These are phyloP conservation scores for Poa annua DNA, from an alignment of 176 grass and related monocot genomes.

Conservation along the genomic window DNA sequence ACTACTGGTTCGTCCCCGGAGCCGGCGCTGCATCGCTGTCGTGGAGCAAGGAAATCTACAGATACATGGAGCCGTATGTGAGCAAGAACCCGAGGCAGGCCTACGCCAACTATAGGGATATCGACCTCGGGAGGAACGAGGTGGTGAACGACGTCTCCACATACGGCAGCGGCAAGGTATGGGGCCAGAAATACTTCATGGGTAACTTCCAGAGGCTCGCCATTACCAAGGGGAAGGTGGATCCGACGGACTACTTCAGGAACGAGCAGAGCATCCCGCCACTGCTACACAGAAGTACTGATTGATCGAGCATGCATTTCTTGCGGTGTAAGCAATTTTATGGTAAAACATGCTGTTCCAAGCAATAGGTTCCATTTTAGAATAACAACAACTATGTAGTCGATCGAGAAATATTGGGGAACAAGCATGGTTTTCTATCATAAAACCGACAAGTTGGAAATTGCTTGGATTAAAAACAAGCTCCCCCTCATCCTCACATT, in stretches of 20 bases:
- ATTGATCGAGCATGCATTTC: neutral
- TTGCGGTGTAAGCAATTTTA: neutral
- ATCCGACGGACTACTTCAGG: constrained; percentile 62
- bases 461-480: too few species aligned
- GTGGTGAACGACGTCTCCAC: constrained; percentile 22
- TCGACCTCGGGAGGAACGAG: constrained; percentile 46
- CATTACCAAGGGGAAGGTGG: constrained; percentile 34
- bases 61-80: constrained; percentile 38
- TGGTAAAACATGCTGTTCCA: too few species aligned
- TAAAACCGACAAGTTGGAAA: too few species aligned
- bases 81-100: constrained; percentile 44
- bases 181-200: constrained; percentile 51
- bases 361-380: too few species aligned
- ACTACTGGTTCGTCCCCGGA: neutral
- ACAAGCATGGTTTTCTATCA: too few species aligned
- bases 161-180: constrained; percentile 38
- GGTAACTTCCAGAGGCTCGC: constrained; percentile 49
- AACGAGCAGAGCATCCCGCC: constrained; percentile 74
- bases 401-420: too few species aligned
- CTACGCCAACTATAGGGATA: constrained; percentile 55
- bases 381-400: too few species aligned
- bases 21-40: neutral
- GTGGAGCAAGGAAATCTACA: constrained; percentile 38
- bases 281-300: neutral
- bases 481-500: too few species aligned